Percentiles rank a stretch among this genome's conserved stretches.
phyloP scores from a whole-genome alignment of 148 eudicot species.

The Spergularia bocconei region DNA sequence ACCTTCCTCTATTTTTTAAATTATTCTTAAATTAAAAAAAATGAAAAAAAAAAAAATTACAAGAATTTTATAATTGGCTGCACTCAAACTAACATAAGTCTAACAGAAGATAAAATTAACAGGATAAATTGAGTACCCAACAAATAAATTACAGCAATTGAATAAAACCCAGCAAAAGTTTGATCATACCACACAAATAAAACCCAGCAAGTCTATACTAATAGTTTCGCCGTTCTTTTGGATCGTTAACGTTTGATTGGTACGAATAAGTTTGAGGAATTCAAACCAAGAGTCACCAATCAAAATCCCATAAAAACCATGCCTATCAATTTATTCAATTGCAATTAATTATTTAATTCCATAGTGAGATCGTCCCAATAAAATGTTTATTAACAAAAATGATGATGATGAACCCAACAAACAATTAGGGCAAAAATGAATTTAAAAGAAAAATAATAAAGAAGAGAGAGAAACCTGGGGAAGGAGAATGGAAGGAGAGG shows the following conservation, averaged over 20 bases:
- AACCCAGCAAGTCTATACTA: not conserved
- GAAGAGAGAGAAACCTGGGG: conserved; percentile 20
- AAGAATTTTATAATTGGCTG: not conserved
- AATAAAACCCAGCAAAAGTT: not conserved
- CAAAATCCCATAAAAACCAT: not conserved
- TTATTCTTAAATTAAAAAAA: too few species aligned
- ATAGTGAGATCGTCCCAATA: not conserved
- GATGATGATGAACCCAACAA: not conserved
- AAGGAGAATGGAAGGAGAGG: conserved; percentile 32
- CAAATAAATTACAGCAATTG: not conserved
- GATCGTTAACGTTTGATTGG: too few species aligned
- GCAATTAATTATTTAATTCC: not conserved
- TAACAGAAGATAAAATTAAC: not conserved
- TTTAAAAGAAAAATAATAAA: not conserved
- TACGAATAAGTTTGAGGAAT: too few species aligned
- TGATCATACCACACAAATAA: not conserved
- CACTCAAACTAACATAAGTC: not conserved
- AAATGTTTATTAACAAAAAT: not conserved
- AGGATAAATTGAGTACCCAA: not conserved
- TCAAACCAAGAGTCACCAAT: too few species aligned
- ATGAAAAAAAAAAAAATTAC: too few species aligned
- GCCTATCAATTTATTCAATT: not conserved
- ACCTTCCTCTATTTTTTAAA: not conserved
- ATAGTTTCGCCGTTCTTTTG: too few species aligned
- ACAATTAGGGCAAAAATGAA: not conserved